Evolutionary conservation across 225 moss, liverwort and hornwort genomes (phyloP).

Genomic region (Physcomitrium patens): DNA sequence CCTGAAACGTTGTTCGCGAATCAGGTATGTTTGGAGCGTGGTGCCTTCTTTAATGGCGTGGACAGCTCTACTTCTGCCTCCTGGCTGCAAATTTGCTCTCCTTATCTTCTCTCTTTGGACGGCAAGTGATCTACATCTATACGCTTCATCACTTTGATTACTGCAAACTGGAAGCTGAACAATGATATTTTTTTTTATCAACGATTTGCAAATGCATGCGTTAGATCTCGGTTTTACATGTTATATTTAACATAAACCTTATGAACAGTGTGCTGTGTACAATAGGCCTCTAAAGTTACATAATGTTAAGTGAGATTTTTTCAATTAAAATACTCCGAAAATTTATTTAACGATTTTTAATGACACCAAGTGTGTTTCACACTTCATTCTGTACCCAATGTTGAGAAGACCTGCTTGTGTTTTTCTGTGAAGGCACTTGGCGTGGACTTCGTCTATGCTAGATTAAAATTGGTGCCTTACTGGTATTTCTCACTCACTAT

Average conservation of each 20-base stretch:
- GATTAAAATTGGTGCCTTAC: conserved; percentile 71
- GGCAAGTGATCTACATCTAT: conserved; percentile 42
- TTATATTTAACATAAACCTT: conserved; percentile 5
- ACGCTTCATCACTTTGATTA: conserved; percentile 4
- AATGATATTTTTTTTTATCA: not conserved
- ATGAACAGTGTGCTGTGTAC: not conserved
- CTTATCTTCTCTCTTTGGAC: conserved; percentile 79
- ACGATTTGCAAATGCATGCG: not conserved
- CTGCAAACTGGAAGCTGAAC: not conserved
- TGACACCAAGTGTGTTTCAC: conserved; percentile 1
- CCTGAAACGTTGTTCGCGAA: conserved; percentile 13
- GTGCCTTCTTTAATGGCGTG: conserved; percentile 86
- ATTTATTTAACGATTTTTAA: not conserved
- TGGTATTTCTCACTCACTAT: conserved; percentile 53
- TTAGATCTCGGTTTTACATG: conserved; percentile 12
- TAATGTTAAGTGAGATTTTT: not conserved
- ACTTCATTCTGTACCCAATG: not conserved
- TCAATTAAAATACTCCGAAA: too few species aligned
- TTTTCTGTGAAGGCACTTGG: conserved; percentile 64
- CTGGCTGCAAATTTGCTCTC: conserved; percentile 68
- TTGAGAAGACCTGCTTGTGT: conserved; percentile 4
- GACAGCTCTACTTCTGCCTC: conserved; percentile 80
- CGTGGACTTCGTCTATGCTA: conserved; percentile 80
- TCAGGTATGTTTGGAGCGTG: conserved; percentile 92
- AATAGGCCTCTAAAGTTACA: not conserved